Base-by-base conservation (phyloP, 768 basidiomycete species). In the Cubamyces sp. region DNA sequence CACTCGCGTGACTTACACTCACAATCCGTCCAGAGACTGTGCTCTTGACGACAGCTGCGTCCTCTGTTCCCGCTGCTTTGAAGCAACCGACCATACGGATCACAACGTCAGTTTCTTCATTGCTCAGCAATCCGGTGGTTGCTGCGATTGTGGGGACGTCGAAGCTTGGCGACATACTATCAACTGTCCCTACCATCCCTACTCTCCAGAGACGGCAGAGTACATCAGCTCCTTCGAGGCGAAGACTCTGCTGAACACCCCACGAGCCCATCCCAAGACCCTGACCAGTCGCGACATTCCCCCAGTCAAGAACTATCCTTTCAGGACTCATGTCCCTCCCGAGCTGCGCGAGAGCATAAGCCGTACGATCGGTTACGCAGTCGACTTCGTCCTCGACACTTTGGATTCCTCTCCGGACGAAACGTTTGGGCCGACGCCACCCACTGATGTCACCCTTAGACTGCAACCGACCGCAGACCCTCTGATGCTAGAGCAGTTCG, bases 61-160 rank as follows among this genome's bases (percentile, higher is more conserved):
- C 12, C 79, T 98, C 26, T 98, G 96, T 72, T 81, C 91, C 1
- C 82, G 84, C 50, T 98, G 97, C 74, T 98, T 96, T 76, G 88
- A 92, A 67, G 84, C 90, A 1, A 90, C 91, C n/a, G 82, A 90
- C 59, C 96, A 98, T 71, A 76, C 78, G 21, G 87, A 86, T 47
- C 96, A 98, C 77, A 96, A 94, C 66, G 87, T 98, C 68, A 90
- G 90, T 61, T 96, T 98, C 78, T 94, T 92, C 74, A 90, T 96
- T 66, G 88, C 91, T 8, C 92, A 92, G 60, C 94, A 97, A 67
- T 88, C 91, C 0, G 91, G 94, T 7, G 92, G 94, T 5, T 95
- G 92, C 67, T 99, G 97, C 71, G 95, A 98, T 74, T 98, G 96
- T 68, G 94, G 94, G 16, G 96, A 98, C 69, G 79, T 83, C 23